Conservation (phyloP, 2,329 filamentous ascomycete genomes). For the Hymenoscyphus scutula region DNA sequence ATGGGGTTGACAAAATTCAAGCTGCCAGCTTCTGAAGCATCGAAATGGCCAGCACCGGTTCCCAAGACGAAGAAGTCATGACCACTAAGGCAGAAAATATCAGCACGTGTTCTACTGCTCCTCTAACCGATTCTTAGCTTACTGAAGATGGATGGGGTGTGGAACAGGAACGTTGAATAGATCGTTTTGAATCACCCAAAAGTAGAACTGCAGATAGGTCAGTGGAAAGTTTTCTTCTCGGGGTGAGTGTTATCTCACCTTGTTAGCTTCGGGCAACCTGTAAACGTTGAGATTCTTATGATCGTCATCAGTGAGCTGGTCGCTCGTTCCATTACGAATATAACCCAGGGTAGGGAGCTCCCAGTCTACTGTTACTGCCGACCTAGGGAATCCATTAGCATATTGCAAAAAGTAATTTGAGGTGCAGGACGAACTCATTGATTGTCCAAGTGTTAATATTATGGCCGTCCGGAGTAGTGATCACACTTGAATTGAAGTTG, state of each 20-base stretch:
- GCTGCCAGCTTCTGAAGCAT: background rate
- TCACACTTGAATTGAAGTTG: background rate
- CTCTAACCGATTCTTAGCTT: background rate
- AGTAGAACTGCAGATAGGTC: slow-evolving; percentile 5
- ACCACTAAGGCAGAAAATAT: background rate
- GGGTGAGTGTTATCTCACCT: background rate
- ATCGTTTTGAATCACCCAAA: slow-evolving; percentile 10
- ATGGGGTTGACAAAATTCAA: slow-evolving; percentile 12
- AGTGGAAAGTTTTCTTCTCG: background rate
- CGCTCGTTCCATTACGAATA: background rate
- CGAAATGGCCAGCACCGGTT: background rate
- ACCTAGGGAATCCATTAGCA: background rate
- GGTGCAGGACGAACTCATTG: too few relatives aligned
- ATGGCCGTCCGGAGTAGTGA: background rate
- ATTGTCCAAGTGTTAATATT: background rate
- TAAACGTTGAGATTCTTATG: background rate
- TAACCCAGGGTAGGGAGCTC: slow-evolving; percentile 5
- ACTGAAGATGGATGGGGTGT: slow-evolving; percentile 13
- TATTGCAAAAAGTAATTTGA: background rate
- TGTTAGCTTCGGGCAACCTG: slow-evolving; percentile 1
- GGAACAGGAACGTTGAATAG: background rate
- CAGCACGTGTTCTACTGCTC: background rate
- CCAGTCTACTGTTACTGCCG: slow-evolving; percentile 1
- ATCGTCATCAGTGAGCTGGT: background rate
- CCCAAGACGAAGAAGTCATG: slow-evolving; percentile 13